phyloP scores from a whole-genome alignment of 495 filamentous ascomycete species.

The Aspergillus hancockii region DNA sequence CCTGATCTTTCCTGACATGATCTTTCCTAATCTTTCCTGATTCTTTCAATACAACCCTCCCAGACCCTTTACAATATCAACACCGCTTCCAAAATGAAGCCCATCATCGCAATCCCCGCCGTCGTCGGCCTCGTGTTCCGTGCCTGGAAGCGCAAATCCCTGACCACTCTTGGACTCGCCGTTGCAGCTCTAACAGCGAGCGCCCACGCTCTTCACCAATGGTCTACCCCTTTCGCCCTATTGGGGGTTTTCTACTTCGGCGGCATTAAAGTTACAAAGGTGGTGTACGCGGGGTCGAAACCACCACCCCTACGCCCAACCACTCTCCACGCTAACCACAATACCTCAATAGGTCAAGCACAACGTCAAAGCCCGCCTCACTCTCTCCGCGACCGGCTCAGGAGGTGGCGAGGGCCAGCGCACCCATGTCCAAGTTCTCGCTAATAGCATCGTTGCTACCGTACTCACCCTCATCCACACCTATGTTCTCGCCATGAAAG shows the following conservation, averaged over 20 bases:
- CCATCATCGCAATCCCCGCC: conserved; percentile 65
- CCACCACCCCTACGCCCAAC: neutral
- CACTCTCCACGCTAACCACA: neutral
- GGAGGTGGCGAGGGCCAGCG: conserved; percentile 77
- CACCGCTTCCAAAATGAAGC: conserved; percentile 56
- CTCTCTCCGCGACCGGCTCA: conserved; percentile 69
- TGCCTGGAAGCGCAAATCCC: conserved; percentile 68
- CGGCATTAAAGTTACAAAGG: conserved; percentile 81
- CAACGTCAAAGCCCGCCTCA: conserved; percentile 78
- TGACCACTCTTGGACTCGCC: conserved; percentile 69
- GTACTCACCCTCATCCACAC: conserved; percentile 71
- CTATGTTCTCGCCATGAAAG: conserved; percentile 50
- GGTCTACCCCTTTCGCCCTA: conserved; percentile 82
- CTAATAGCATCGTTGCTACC: conserved; percentile 80
- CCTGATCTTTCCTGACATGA: neutral
- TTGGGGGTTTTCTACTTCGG: conserved; percentile 84
- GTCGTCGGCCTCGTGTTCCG: conserved; percentile 63
- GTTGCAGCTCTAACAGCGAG: conserved; percentile 69
- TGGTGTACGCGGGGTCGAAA: conserved; percentile 27
- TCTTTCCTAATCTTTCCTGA: neutral
- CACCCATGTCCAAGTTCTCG: conserved; percentile 86
- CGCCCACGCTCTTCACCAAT: conserved; percentile 85
- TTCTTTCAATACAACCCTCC: neutral
- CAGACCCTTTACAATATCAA: neutral
- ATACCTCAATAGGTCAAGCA: conserved; percentile 70